Evolutionary conservation across 306 rosid species (phyloP), one percentile per base, ranked within the genome.

Genomic region (Ormosia semicastrata): DNA sequence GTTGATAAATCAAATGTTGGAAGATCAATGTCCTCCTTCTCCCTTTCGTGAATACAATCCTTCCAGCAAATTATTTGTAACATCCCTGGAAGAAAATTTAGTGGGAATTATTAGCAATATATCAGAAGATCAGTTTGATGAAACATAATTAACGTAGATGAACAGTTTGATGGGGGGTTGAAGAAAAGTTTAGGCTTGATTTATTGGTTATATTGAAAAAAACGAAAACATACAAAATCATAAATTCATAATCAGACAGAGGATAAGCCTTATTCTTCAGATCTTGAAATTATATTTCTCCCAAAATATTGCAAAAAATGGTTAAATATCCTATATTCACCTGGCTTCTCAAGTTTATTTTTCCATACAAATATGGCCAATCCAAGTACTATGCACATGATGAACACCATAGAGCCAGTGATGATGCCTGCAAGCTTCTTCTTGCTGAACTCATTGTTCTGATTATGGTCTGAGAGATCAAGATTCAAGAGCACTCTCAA

Each of bases 341-440:
- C 47, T 32, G 58, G 44, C 62, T 47, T 71, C 36, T 32, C n/a
- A 36, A 49, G n/a, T 43, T 79, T 79, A 24, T 15, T 44, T 69
- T 68, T 58, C 77, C 70, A 57, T 15, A 58, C 12, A 36, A 18
- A 79, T 57, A 43, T 40, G 15, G 65, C 32, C 18, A 9, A 18
- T 46, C 70, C 60, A 3, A 68, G 14, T 57, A 58, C 1, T 33
- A 44, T 3, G 29, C 46, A 49, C 60, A 65, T 11, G 62, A 53
- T 7, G 13, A 81, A 32, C 13, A 43, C 1, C 5, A 43, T 1
- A 4, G 62, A 40, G 32, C 75, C 62, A n/a, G 13, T 24, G 13
- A 43, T 44, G 52, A 81, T 73, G 41, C 69, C 62, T 15, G 17
- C 62, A 15, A 81, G 56, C 74, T 73, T 40, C 49, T 18, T 64